phyloP scores from a whole-genome alignment of 352 stramenopile species.

The Phytophthora sp. region DNA sequence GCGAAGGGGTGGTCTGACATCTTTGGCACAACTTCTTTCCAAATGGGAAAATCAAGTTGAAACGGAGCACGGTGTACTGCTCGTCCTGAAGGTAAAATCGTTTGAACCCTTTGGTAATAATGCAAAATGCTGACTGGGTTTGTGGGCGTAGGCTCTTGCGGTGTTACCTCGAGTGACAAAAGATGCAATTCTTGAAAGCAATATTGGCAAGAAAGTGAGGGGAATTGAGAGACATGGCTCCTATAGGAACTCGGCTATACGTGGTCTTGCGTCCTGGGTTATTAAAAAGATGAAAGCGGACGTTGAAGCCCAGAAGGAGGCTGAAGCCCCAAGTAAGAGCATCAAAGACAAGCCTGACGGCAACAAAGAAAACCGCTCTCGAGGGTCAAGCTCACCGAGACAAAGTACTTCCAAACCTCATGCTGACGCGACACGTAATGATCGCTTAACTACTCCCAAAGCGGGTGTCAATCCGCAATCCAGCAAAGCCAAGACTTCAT shows the following conservation, averaged over 20 bases:
- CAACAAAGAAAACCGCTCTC: slow-evolving; percentile 14
- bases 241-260: slow-evolving; percentile 38
- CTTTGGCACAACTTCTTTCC: slow-evolving; percentile 49
- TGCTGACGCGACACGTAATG: slow-evolving; percentile 14
- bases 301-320: slow-evolving; percentile 25
- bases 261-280: slow-evolving; percentile 55
- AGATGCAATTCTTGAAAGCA: slow-evolving; percentile 47
- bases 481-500: slow-evolving; percentile 19
- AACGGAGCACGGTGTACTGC: slow-evolving; percentile 59
- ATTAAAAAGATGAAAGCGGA: slow-evolving; percentile 65
- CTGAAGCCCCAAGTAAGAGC: slow-evolving; percentile 13
- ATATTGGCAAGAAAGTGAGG: slow-evolving; percentile 59
- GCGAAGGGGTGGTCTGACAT: slow-evolving; percentile 49
- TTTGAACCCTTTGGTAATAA: neutral
- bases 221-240: slow-evolving; percentile 44
- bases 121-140: slow-evolving; percentile 8
- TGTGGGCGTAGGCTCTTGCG: slow-evolving; percentile 44
- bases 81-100: slow-evolving; percentile 67
- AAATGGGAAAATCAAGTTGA: slow-evolving; percentile 56
- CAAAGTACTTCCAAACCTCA: neutral
- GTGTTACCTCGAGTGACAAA: slow-evolving; percentile 63
- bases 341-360: slow-evolving; percentile 12
- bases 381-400: slow-evolving; percentile 17
- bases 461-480: slow-evolving; percentile 2
- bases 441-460: slow-evolving; percentile 10